Base-by-base conservation (phyloP, 2,329 filamentous ascomycete genomes). In the Clonostachys rosea region DNA sequence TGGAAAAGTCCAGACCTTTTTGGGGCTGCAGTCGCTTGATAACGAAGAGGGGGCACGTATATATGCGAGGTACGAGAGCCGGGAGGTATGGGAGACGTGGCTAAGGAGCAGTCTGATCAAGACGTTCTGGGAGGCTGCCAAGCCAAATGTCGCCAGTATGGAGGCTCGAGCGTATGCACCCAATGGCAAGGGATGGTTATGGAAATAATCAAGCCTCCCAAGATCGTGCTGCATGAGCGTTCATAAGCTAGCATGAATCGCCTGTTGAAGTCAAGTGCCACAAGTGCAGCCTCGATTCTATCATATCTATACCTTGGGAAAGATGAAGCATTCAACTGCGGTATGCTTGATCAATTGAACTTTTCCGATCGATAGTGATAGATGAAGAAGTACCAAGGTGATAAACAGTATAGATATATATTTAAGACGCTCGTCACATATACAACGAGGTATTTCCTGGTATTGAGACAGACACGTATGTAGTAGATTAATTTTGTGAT, bases 161-260 rank as follows among this genome's bases (percentile, higher is more conserved):
- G 46, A 49, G 11, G 50, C 49, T 1, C 53, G 50, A 24, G 44
- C 49, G 4, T 58, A 55, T 36, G 50, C 46, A 5, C 54, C 57
- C 1, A 58, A 57, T 35, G 51, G 56, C 3, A 59, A 56, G 43
- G 53, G 54, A 6, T 57, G 56, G 56, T 47, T 57, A 35, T 58
- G 54, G 54, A 58, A 58, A 44, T 59, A 42, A 52, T 30, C 8
- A 8, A 30, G 9, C 3, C 24, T 8, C 8, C 24, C 24, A 30
- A 30, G 9, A 30, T 30, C 9, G 24, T 10, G 24, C 9, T 30
- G 24, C 9, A 30, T 30, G 9, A 10, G 24, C 24, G 8, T 30
- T 30, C 24, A 30, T 18, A 42, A 42, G 14, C 17, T 40, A 20
- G 16, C 4, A 17, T n/a, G 4, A 42, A 5, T 10, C 3, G 10